Evolutionary conservation across 1,284 basidiomycete species (phyloP).

Genomic region (Ceratobasidium sp.): DNA sequence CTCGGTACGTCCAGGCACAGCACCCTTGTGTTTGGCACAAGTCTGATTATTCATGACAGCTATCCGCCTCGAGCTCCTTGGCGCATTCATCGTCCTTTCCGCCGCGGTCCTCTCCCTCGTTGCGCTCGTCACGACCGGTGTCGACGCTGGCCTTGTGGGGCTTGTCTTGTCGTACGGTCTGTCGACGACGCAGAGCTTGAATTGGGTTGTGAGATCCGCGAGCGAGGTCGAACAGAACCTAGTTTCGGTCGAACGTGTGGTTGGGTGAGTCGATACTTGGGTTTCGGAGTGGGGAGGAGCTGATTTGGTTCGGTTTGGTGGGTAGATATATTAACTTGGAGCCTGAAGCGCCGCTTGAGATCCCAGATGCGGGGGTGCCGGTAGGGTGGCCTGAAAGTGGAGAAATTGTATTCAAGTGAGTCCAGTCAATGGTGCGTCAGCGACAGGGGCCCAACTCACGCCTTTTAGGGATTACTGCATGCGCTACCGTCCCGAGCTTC

Average conservation of each 20-base stretch:
- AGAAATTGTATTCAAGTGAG: conserved; percentile 79
- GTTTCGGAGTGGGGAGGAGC: not conserved
- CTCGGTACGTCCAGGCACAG: conserved; percentile 72
- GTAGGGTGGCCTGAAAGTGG: conserved; percentile 83
- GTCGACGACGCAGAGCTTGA: conserved; percentile 83
- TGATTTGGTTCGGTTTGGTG: not conserved
- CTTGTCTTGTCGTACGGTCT: conserved; percentile 89
- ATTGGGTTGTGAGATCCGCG: conserved; percentile 91
- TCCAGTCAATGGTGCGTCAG: conserved; percentile 27
- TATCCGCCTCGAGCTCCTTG: conserved; percentile 55
- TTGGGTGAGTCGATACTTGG: conserved; percentile 12
- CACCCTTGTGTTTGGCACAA: not conserved
- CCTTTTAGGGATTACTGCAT: conserved; percentile 76
- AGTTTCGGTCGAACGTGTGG: conserved; percentile 85
- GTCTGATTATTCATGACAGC: conserved; percentile 18
- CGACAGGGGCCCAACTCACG: not conserved
- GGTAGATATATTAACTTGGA: conserved; percentile 80
- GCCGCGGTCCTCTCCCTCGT: conserved; percentile 78
- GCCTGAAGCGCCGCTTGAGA: conserved; percentile 81
- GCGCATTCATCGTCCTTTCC: conserved; percentile 83
- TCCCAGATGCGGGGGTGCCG: conserved; percentile 73
- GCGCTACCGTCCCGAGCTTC: conserved; percentile 85
- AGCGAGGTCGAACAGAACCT: conserved; percentile 96
- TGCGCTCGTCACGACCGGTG: conserved; percentile 73
- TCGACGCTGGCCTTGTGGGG: conserved; percentile 93